Evolutionary conservation across 1,284 basidiomycete species (phyloP).

Genomic region (Ceratobasidium sp.): DNA sequence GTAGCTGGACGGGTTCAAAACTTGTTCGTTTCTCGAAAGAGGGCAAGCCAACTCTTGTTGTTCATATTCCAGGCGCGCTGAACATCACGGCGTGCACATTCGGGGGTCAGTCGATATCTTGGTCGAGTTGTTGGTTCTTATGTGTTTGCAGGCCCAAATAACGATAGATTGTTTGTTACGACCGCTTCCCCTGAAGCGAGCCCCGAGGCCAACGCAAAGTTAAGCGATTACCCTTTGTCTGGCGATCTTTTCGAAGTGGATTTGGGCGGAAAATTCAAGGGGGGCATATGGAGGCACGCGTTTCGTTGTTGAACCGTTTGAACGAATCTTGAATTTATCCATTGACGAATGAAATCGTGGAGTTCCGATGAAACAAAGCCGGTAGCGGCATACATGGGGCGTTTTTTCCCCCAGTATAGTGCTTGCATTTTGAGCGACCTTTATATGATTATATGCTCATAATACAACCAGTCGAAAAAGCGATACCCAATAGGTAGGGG

Average conservation of each 20-base stretch:
- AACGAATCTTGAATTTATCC: background rate
- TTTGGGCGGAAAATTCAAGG: slow-evolving; percentile 61
- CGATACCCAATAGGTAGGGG: too few relatives aligned
- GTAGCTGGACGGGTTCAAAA: slow-evolving; percentile 33
- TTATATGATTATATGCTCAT: too few relatives aligned
- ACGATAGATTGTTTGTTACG: slow-evolving; percentile 69
- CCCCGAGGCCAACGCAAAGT: slow-evolving; percentile 43
- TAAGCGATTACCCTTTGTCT: slow-evolving; percentile 62
- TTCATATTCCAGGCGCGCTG: slow-evolving; percentile 64
- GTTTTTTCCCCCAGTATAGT: too few relatives aligned
- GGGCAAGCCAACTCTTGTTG: slow-evolving; percentile 52
- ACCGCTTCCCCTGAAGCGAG: slow-evolving; percentile 56
- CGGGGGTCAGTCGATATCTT: slow-evolving; percentile 58
- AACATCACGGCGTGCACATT: slow-evolving; percentile 72
- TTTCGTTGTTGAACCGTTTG: slow-evolving; percentile 21
- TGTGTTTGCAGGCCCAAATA: slow-evolving; percentile 58
- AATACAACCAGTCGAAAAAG: too few relatives aligned
- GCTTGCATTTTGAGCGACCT: too few relatives aligned
- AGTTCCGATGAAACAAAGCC: too few relatives aligned
- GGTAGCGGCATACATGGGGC: too few relatives aligned
- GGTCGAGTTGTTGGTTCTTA: too few relatives aligned
- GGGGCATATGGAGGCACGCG: slow-evolving; percentile 49
- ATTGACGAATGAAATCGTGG: background rate
- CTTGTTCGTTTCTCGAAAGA: slow-evolving; percentile 32
- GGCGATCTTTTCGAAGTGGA: slow-evolving; percentile 69